Evolutionary conservation across 1,284 basidiomycete genomes (phyloP), one percentile per base, ranked within the genome.

Genomic region (Ganoderma resinaceum): DNA sequence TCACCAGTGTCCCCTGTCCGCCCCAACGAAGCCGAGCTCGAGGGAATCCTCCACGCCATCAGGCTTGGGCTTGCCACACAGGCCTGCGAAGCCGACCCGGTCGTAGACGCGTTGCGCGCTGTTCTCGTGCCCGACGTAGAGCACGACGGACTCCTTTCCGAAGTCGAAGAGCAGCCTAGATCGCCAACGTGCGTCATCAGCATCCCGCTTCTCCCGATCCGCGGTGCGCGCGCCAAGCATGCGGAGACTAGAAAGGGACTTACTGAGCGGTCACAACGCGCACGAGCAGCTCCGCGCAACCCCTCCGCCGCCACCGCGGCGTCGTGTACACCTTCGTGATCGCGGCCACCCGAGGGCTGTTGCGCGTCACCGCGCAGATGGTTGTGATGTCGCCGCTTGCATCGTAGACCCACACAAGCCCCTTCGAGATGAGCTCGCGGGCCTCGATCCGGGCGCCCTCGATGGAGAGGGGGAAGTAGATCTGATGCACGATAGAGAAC

Each of bases 311-410:
- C 79, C 78, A 84, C 42, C 73, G 71, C 5, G 82, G 81, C 16
- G 80, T 79, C 18, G 85, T 86, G 75, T 83, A 85, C 7, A 86
- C 85, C 74, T 86, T 87, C 53, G 84, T 86, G 74, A 87, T 83
- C 18, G 83, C 84, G 31, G 82, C 81, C 26, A 85, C 82, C 52
- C 78, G 78, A 59, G 81, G 77, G 11, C 82, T 83, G 68, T 79
- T 80, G 26, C 85, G 83, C 23, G 85, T 83, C 59, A 83, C 84
- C 31, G 85, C 85, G 70, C 85, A 85, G 63, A 87, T 82, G 35
- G 83, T 83, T 29, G 83, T 81, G 65, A 84, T 79, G 62, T 81
- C 81, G 6, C 78, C 78, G 52, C 74, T 69, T 37, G 80, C 79
- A 62, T 82, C 83, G 77, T 84, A 85, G n/a, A 86, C 80, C 83